Evolutionary conservation across 2,329 filamentous ascomycete species (phyloP).

Genomic region (Acephala macrosclerotiorum): DNA sequence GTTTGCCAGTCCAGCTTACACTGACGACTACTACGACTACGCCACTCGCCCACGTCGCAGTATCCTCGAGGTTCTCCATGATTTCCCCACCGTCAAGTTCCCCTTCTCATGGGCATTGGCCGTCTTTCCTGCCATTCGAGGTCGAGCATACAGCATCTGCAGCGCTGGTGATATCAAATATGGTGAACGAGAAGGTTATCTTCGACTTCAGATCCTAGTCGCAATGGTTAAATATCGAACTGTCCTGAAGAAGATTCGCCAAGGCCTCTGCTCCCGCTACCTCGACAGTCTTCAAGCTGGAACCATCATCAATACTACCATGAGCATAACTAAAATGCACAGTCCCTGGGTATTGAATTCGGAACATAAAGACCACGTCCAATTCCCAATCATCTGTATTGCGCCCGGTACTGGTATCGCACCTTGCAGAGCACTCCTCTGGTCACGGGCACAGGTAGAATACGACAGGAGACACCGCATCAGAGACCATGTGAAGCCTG

Average conservation of each 20-base stretch:
- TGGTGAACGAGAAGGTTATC: conserved; percentile 38
- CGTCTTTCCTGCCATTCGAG: conserved; percentile 82
- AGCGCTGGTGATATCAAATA: conserved; percentile 63
- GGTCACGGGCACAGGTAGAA: conserved; percentile 61
- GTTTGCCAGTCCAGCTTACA: conserved; percentile 78
- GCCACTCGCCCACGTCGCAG: conserved; percentile 88
- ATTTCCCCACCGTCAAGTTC: conserved; percentile 85
- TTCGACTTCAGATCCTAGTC: conserved; percentile 74
- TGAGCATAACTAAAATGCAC: neutral
- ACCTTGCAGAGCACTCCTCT: conserved; percentile 81
- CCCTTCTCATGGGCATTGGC: conserved; percentile 76
- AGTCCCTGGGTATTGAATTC: neutral
- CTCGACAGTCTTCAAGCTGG: conserved; percentile 58
- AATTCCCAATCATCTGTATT: conserved; percentile 72
- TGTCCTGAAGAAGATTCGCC: conserved; percentile 80
- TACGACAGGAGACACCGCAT: conserved; percentile 39
- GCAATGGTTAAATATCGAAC: conserved; percentile 93
- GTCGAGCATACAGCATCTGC: conserved; percentile 92
- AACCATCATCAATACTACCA: conserved; percentile 1
- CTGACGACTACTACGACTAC: conserved; percentile 96
- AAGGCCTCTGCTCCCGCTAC: conserved; percentile 92
- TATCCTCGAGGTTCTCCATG: conserved; percentile 90
- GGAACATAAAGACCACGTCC: conserved; percentile 49
- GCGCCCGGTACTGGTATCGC: conserved; percentile 89
- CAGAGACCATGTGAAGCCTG: conserved; percentile 19